A percentile compares a stretch with the other conserved stretches of the same genome.
Conservation (phyloP, 1,284 basidiomycete genomes). For the Sphagnurus paluster region DNA sequence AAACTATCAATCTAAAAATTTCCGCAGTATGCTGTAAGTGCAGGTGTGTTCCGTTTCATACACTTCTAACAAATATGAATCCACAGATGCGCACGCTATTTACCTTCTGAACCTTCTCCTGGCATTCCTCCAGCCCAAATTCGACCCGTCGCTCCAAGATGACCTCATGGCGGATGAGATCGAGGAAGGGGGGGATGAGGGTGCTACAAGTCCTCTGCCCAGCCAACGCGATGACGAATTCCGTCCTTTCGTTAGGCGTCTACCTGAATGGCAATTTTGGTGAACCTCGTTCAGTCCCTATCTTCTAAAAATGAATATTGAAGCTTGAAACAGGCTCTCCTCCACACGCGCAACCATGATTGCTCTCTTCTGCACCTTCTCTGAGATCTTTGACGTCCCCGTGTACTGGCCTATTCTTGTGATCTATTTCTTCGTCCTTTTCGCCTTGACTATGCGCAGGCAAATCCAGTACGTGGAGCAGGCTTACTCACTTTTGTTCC, state of each 20-base stretch:
- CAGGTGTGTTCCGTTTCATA: background rate
- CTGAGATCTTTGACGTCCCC: constrained; percentile 87
- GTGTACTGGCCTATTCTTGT: constrained; percentile 99
- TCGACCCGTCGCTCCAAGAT: constrained; percentile 93
- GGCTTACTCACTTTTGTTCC: background rate
- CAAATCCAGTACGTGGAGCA: constrained; percentile 83
- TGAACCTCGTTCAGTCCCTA: constrained; percentile 37
- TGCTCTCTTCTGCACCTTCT: constrained; percentile 79
- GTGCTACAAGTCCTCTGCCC: constrained; percentile 46
- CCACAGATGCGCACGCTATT: constrained; percentile 81
- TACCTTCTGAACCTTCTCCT: constrained; percentile 90
- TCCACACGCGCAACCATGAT: constrained; percentile 87
- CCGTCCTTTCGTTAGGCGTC: constrained; percentile 91
- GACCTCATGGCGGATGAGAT: constrained; percentile 94
- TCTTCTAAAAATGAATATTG: background rate
- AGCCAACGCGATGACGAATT: constrained; percentile 87
- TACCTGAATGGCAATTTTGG: constrained; percentile 98
- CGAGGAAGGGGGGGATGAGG: constrained; percentile 78
- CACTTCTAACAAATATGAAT: background rate
- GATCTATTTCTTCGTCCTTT: constrained; percentile 88
- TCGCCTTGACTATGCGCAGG: constrained; percentile 88
- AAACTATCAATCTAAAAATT: constrained; percentile 6
- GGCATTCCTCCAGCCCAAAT: constrained; percentile 90
- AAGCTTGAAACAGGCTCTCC: constrained; percentile 57
- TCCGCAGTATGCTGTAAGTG: constrained; percentile 66